Percentiles rank a stretch among this genome's conserved stretches.
These are phyloP conservation scores for Tulasnella sp. DNA, from an alignment of 768 basidiomycete genomes.

Conservation along the genomic window DNA sequence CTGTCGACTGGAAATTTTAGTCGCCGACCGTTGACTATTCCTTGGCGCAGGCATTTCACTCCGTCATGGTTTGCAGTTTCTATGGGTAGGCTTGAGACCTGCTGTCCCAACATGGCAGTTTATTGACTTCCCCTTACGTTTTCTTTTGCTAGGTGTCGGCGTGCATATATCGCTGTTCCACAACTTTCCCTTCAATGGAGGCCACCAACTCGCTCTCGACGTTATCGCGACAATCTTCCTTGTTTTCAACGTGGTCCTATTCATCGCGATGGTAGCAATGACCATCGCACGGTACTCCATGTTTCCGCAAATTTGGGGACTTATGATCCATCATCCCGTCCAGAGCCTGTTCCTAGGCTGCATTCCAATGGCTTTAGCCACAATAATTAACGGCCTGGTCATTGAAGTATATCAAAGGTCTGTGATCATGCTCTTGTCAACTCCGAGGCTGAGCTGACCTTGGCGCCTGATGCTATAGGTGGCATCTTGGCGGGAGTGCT, in stretches of 20 bases:
- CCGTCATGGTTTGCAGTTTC: conserved; percentile 45
- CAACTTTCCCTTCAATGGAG: conserved; percentile 42
- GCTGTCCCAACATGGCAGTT: not conserved
- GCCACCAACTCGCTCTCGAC: conserved; percentile 27
- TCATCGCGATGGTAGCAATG: conserved; percentile 36
- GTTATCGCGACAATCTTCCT: conserved; percentile 40
- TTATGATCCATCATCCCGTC: conserved; percentile 28
- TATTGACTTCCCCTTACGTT: not conserved
- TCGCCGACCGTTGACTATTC: not conserved
- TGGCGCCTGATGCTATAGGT: not conserved
- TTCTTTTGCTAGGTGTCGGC: conserved; percentile 33
- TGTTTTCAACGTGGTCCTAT: conserved; percentile 46
- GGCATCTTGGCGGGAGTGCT: conserved; percentile 35
- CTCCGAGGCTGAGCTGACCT: not conserved
- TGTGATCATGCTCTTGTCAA: not conserved
- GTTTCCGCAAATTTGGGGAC: conserved; percentile 41
- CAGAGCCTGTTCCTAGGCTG: conserved; percentile 17
- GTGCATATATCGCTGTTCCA: conserved; percentile 44
- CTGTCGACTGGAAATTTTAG: not conserved
- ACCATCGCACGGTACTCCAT: conserved; percentile 40
- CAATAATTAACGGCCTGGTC: conserved; percentile 43
- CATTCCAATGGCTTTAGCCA: conserved; percentile 50
- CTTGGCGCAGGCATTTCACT: conserved; percentile 37
- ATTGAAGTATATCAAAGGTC: conserved; percentile 34
- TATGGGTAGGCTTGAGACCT: conserved; percentile 32